Base-by-base conservation (phyloP, 257 asterid genomes). In the Capsicum baccatum region DNA sequence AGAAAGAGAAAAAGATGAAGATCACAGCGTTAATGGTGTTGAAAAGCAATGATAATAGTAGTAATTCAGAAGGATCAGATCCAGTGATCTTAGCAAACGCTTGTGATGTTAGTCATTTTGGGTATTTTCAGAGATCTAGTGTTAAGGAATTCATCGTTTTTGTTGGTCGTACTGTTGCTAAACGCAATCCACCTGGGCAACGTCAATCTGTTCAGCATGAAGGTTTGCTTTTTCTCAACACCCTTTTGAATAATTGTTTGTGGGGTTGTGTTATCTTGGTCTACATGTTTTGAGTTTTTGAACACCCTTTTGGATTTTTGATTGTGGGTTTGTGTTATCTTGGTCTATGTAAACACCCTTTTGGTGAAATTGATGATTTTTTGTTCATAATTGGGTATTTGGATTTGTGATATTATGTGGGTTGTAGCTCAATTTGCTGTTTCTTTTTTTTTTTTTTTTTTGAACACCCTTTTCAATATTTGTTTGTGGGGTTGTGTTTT, bases 151-250 rank as follows among this genome's bases (percentile, higher is more conserved):
- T 96, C 85, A 89, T 96, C 11, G 90, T 92, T 37, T 96, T 96
- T 83, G 94, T 96, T 33, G 95, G 94, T 58, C 92, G 98, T 66
- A 96, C 98, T 80, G 98, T 96, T 4, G 97, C 97, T 62, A 91
- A 90, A 78, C 93, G 98, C 67, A 93, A 93, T 19, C 94, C 90
- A 35, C 93, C 95, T 0, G 92, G 94, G 50, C 98, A 94, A 56
- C 93, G 98, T 4, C 99, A 94, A 83, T 93, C 98, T 6, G 98
- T 96, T 26, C 94, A 94, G 90, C 97, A 96, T 84, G 95, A 91
- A 92, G 99, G 99, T 92, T 9, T 26, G 9, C 1, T 66, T 63
- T 59, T 57, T 11, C 1, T 13, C 37, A 62, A 62, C 12, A 62
- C 15, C 42, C 8, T 63, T 63, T 21, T 5, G 8, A 8, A 63